These are phyloP conservation scores for Penicillium nucicola DNA, from an alignment of 495 filamentous ascomycete genomes.

Conservation along the genomic window DNA sequence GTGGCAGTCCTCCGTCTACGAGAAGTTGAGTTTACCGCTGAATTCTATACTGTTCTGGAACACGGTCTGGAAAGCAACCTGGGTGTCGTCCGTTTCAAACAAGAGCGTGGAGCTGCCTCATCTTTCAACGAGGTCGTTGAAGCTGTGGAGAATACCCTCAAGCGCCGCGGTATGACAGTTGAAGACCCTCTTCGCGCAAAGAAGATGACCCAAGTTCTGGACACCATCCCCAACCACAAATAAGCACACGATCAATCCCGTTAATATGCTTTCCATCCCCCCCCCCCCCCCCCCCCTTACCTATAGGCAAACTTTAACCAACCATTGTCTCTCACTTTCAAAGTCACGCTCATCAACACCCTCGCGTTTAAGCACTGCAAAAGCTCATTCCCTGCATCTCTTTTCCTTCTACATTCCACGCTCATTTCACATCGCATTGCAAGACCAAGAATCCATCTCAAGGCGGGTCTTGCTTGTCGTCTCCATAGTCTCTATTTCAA, in stretches of 20 bases:
- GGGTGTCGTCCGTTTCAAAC: constrained; percentile 78
- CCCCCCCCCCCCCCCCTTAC: not conserved
- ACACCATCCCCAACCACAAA: constrained; percentile 24
- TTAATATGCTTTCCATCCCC: not conserved
- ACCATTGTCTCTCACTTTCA: not conserved
- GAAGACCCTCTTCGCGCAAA: constrained; percentile 56
- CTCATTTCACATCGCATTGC: constrained; percentile 7
- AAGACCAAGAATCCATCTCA: not conserved
- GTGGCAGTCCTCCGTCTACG: constrained; percentile 66
- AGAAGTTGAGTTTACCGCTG: constrained; percentile 73
- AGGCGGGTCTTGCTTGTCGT: not conserved
- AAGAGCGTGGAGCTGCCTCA: constrained; percentile 80
- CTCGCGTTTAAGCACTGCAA: constrained; percentile 21
- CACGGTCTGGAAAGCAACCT: constrained; percentile 66
- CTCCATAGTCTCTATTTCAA: not conserved
- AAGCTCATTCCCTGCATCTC: constrained; percentile 9
- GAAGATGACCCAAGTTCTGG: constrained; percentile 55
- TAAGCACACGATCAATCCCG: not conserved
- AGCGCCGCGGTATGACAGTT: constrained; percentile 59
- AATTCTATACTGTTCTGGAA: constrained; percentile 82
- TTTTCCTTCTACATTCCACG: constrained; percentile 2
- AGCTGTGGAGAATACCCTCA: constrained; percentile 60
- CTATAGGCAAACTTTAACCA: not conserved
- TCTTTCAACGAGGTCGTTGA: constrained; percentile 84
- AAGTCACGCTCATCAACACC: not conserved